Percentiles rank a stretch among this genome's conserved stretches.
phyloP scores from a whole-genome alignment of 2,329 filamentous ascomycete species.

The Chaetomium sp. region DNA sequence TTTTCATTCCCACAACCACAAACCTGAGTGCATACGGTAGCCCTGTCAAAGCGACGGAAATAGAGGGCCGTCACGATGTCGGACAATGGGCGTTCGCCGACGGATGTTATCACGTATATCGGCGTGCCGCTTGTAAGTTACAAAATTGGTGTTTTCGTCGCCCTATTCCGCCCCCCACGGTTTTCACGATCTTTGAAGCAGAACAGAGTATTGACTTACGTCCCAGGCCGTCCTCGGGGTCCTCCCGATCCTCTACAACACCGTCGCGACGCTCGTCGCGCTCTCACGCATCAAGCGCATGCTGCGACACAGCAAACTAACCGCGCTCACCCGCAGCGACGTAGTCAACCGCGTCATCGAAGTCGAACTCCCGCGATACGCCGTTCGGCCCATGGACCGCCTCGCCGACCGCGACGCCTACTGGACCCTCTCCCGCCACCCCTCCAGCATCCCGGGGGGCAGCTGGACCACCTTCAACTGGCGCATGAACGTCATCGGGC shows the following conservation, averaged over 20 bases:
- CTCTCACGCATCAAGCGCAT: slow-evolving; percentile 54
- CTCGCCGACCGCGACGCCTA: slow-evolving; percentile 48
- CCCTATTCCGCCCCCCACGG: background rate
- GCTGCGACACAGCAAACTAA: slow-evolving; percentile 49
- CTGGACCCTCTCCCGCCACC: slow-evolving; percentile 48
- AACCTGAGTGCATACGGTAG: background rate
- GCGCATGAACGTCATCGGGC: slow-evolving; percentile 55
- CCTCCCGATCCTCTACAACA: slow-evolving; percentile 61
- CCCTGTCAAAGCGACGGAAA: background rate
- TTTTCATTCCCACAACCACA: background rate
- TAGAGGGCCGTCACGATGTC: background rate
- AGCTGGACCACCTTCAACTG: slow-evolving; percentile 62
- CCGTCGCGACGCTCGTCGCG: slow-evolving; percentile 51
- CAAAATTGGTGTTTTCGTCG: background rate
- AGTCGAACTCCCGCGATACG: slow-evolving; percentile 58
- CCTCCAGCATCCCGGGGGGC: slow-evolving; percentile 51
- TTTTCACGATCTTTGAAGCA: background rate
- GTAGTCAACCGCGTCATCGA: slow-evolving; percentile 61
- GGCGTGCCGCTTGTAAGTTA: slow-evolving; percentile 26
- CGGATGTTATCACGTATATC: slow-evolving; percentile 32
- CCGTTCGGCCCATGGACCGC: slow-evolving; percentile 54
- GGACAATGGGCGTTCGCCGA: slow-evolving; percentile 12
- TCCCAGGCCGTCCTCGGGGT: slow-evolving; percentile 35
- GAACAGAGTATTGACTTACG: background rate
- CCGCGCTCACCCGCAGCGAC: slow-evolving; percentile 55